phyloP scores from a whole-genome alignment of 1,284 basidiomycete genomes.

The Apiotrichum sp. region DNA sequence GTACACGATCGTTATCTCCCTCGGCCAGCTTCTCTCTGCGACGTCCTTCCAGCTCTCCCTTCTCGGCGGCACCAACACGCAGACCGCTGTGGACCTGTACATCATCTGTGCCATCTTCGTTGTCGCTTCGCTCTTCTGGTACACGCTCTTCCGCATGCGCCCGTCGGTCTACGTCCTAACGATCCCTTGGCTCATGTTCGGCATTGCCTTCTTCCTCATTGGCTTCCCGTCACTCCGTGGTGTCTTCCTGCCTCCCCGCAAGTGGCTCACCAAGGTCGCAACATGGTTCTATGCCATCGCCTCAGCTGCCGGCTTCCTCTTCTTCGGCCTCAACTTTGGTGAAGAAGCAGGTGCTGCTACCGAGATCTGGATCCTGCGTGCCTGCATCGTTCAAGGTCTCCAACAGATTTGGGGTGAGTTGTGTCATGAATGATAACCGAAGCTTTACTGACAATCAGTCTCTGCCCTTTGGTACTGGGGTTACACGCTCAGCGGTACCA shows the following conservation, averaged over 20 bases:
- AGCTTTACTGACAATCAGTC: constrained; percentile 35
- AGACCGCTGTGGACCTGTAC: constrained; percentile 75
- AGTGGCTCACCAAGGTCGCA: constrained; percentile 64
- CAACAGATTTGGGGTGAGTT: constrained; percentile 69
- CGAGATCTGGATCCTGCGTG: constrained; percentile 81
- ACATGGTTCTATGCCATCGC: constrained; percentile 82
- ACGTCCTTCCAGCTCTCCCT: constrained; percentile 94
- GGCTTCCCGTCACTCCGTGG: constrained; percentile 70
- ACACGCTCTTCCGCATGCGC: constrained; percentile 77
- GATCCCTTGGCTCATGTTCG: constrained; percentile 82
- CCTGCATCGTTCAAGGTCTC: constrained; percentile 83
- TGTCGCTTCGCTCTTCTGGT: constrained; percentile 78
- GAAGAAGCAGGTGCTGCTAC: constrained; percentile 91
- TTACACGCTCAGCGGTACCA: constrained; percentile 58
- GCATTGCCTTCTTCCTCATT: constrained; percentile 79
- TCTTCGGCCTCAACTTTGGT: constrained; percentile 92
- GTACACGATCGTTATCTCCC: constrained; percentile 78
- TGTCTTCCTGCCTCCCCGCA: constrained; percentile 59
- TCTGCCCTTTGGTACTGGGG: constrained; percentile 94
- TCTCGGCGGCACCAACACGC: constrained; percentile 74
- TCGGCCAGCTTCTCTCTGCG: constrained; percentile 61
- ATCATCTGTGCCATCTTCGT: constrained; percentile 80
- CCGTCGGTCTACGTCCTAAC: constrained; percentile 81
- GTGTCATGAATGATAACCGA: no score
- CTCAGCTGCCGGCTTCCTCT: constrained; percentile 79